These are phyloP conservation scores for Penicillium sp. DNA, from an alignment of 2,329 filamentous ascomycete genomes.

Conservation along the genomic window DNA sequence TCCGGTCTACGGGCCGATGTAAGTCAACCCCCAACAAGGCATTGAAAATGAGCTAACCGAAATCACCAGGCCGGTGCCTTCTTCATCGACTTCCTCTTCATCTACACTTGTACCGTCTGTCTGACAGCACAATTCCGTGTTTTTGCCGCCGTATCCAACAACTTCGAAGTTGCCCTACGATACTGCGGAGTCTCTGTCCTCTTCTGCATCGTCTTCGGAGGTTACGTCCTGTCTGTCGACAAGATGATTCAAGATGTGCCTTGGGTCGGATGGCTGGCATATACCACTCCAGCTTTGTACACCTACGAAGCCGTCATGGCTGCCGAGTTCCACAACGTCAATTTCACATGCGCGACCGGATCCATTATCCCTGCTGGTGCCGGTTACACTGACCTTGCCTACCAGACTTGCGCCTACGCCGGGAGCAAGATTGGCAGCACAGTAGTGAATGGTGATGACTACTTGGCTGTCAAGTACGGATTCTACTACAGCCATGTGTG, in stretches of 20 bases:
- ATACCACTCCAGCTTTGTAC: slow-evolving; percentile 53
- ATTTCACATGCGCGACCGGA: slow-evolving; percentile 56
- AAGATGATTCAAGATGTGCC: slow-evolving; percentile 58
- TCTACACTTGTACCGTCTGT: slow-evolving; percentile 60
- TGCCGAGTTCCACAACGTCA: slow-evolving; percentile 60
- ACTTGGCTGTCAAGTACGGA: slow-evolving; percentile 55
- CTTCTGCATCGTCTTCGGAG: slow-evolving; percentile 61
- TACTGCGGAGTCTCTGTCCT: slow-evolving; percentile 62
- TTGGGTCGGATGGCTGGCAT: slow-evolving; percentile 63
- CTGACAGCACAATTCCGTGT: slow-evolving; percentile 64
- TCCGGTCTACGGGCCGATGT: slow-evolving; percentile 39
- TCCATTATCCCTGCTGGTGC: slow-evolving; percentile 61
- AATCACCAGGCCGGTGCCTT: slow-evolving; percentile 56
- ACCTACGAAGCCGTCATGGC: slow-evolving; percentile 65
- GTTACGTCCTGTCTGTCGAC: slow-evolving; percentile 63
- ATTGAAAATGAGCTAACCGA: background rate
- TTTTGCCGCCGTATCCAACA: slow-evolving; percentile 60
- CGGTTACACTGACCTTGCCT: slow-evolving; percentile 50
- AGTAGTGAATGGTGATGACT: slow-evolving; percentile 55
- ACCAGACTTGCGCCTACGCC: slow-evolving; percentile 60
- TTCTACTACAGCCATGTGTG: slow-evolving; percentile 58
- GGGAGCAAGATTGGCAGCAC: slow-evolving; percentile 55
- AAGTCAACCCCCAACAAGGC: background rate
- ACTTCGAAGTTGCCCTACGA: slow-evolving; percentile 64
- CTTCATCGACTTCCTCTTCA: slow-evolving; percentile 63